phyloP scores from a whole-genome alignment of 192 early-diverging fungal genomes.

The Backusella liffmaniae region DNA sequence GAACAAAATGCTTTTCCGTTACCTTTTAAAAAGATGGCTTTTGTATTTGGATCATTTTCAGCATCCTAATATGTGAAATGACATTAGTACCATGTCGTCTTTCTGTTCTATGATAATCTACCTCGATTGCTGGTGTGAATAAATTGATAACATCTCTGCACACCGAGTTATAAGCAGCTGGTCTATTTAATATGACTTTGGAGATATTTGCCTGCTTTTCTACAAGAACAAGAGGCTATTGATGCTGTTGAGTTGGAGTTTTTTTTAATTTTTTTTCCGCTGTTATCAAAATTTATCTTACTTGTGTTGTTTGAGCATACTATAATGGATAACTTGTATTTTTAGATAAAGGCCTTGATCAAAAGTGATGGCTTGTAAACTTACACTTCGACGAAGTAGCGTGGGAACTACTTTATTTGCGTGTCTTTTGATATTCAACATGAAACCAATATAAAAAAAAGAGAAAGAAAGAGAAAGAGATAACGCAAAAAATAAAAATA shows the following conservation, averaged over 20 bases:
- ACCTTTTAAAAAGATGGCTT: constrained; percentile 83
- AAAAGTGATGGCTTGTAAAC: not conserved
- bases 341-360: not conserved
- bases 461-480: not conserved
- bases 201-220: not conserved
- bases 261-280: not conserved
- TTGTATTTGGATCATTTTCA: constrained; percentile 39
- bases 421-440: not conserved
- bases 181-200: not conserved
- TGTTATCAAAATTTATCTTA: not conserved
- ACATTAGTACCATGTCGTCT: not conserved
- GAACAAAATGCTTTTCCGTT: constrained; percentile 84
- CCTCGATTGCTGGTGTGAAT: not conserved
- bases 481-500: not conserved
- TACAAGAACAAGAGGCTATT: not conserved
- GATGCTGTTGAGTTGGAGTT: not conserved
- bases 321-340: not conserved
- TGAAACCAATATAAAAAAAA: not conserved
- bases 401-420: not conserved
- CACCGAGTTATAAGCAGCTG: constrained; percentile 1
- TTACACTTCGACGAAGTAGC: not conserved
- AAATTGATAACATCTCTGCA: not conserved
- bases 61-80: not conserved
- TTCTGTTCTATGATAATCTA: not conserved
- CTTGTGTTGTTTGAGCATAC: not conserved